These are phyloP conservation scores for Trichomonascus vanleenenianus DNA, from an alignment of 805 yeast species.

Conservation along the genomic window DNA sequence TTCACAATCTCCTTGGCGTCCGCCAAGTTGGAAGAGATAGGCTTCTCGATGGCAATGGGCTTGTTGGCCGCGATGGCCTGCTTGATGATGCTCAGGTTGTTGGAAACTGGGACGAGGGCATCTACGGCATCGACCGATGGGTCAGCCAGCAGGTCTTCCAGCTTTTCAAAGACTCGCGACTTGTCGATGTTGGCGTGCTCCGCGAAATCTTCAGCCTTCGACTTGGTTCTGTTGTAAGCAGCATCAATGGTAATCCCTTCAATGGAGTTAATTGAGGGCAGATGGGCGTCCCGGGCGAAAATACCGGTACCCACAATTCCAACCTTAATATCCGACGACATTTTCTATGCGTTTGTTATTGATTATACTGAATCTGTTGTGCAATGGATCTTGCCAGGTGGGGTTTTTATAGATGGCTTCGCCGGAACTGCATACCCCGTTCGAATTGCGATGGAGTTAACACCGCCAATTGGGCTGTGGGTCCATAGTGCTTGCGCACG, in stretches of 20 bases:
- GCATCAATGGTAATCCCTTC: constrained; percentile 51
- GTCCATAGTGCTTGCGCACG: too few species aligned
- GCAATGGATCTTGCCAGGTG: too few species aligned
- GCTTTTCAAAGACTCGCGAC: constrained; percentile 33
- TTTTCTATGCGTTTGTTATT: too few species aligned
- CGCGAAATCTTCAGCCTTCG: constrained; percentile 80
- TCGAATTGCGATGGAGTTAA: too few species aligned
- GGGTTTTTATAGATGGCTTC: too few species aligned
- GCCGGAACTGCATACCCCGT: too few species aligned
- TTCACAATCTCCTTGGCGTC: constrained; percentile 78
- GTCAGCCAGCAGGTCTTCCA: constrained; percentile 62
- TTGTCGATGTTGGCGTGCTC: constrained; percentile 43
- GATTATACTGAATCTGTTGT: too few species aligned
- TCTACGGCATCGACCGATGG: constrained; percentile 70
- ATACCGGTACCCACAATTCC: constrained; percentile 36
- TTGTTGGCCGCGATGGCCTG: constrained; percentile 66
- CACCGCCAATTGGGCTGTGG: too few species aligned
- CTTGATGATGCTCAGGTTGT: constrained; percentile 59
- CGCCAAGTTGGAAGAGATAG: constrained; percentile 76
- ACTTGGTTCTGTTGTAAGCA: constrained; percentile 73
- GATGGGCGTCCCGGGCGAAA: constrained; percentile 77
- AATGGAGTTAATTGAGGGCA: constrained; percentile 53
- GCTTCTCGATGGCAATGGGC: constrained; percentile 82
- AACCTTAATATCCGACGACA: constrained; percentile 13
- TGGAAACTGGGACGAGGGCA: constrained; percentile 83